Base-by-base conservation (phyloP, 192 early-diverging fungal species). In the Podila clonocystis region DNA sequence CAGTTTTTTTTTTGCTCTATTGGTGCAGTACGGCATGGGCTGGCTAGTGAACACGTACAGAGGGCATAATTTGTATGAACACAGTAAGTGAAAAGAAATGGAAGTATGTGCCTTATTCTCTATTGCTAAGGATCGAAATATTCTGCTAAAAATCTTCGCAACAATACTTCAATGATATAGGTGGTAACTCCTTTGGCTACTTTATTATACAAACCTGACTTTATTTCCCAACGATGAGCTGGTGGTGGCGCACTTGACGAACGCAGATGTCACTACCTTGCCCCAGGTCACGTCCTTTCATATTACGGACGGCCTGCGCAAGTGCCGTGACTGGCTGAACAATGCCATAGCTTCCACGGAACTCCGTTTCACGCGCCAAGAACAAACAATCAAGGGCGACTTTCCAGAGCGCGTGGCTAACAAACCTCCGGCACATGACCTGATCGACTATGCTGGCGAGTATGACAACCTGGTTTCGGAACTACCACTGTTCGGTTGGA, bases 41-140 rank as follows among this genome's bases (percentile, higher is more conserved):
- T 77, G 68, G 74, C 0, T 61, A n/a, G 1, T 55, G 1, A 68
- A 77, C n/a, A 20, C 29, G 1, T 77, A 70, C 49, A 65, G 70
- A 30, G 74, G 74, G 0, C 26, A 65, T 19, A 22, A 29, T 5
- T 28, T 41, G 1, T 58, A 58, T 22, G 29, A 12, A 4, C 66
- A 68, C 26, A 26, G 66, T 68, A 41, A 48, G 66, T 41, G 34
- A 5, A 5, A 24, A 1, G 4, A 31, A 31, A 31, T 3, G 4
- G 1, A 31, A 31, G 30, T 31, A 31, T 31, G 30, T 31, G 30
- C 30, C 30, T 31, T 31, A 31, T 31, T 31, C 30, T 31, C 2
- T 4, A 31, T 31, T 31, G 30, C 4, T 4, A 31, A 31, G 30
- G 30, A 1, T 31, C 30, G 30, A 31, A 3, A 31, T 31, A 31